Evolutionary conservation across 208 protist species (phyloP).

Genomic region (Trypanosoma boissoni): DNA sequence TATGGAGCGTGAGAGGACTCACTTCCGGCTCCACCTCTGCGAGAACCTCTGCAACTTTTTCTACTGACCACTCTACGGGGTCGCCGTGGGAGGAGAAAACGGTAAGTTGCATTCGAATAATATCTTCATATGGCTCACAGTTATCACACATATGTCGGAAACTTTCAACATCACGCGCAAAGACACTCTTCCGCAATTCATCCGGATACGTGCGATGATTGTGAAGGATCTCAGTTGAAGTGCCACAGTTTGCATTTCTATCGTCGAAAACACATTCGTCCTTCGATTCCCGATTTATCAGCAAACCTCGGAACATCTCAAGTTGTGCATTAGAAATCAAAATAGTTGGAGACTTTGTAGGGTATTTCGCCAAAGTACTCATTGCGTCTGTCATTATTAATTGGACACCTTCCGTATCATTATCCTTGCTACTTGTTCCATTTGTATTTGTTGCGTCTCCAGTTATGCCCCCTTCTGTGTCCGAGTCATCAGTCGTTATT

Average conservation of each 20-base stretch:
- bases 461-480: background rate
- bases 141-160: conserved; percentile 19
- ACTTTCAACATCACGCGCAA: conserved; percentile 18
- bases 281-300: conserved; percentile 5
- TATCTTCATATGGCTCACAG: conserved; percentile 15
- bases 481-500: background rate
- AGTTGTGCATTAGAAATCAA: background rate
- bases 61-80: conserved; percentile 20
- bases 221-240: conserved; percentile 12
- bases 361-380: conserved; percentile 10
- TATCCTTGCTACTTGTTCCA: background rate
- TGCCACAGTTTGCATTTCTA: background rate
- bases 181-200: conserved; percentile 11
- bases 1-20: conserved; percentile 12
- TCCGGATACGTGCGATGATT: conserved; percentile 26
- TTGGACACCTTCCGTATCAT: background rate
- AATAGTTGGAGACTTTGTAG: background rate
- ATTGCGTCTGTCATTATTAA: conserved; percentile 2
- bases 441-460: background rate
- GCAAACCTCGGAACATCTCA: conserved; percentile 3
- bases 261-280: background rate
- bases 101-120: conserved; percentile 21
- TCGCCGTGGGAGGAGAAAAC: conserved; percentile 21
- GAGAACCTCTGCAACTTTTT: conserved; percentile 23
- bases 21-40: conserved; percentile 17